Conservation (phyloP, 352 stramenopile genomes). For the Pythium rishiriense region DNA sequence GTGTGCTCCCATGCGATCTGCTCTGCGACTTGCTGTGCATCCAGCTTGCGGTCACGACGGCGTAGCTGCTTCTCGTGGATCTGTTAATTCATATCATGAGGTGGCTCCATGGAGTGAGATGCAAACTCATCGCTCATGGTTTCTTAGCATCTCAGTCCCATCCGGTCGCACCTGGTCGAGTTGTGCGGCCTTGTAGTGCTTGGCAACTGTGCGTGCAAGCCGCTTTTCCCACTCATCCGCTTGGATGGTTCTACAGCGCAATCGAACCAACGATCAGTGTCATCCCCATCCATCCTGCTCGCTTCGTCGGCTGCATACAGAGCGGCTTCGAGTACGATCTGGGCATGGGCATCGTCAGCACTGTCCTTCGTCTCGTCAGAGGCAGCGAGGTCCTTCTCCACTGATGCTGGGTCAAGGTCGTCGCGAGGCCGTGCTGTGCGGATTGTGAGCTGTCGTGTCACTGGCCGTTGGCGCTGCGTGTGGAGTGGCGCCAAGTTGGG, state of each 20-base stretch:
- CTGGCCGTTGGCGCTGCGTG: slow-evolving; percentile 10
- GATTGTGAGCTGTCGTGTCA: slow-evolving; percentile 8
- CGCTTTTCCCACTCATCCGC: slow-evolving; percentile 14
- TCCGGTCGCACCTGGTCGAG: slow-evolving; percentile 26
- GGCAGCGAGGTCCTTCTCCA: background rate
- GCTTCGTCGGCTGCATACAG: no score
- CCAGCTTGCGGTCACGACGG: slow-evolving; percentile 30
- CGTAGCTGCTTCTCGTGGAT: slow-evolving; percentile 27
- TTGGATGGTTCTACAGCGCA: background rate
- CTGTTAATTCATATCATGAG: slow-evolving; percentile 18
- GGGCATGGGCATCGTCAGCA: background rate
- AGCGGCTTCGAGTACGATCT: slow-evolving; percentile 12
- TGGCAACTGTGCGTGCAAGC: background rate
- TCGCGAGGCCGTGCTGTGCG: slow-evolving; percentile 1
- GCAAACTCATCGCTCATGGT: background rate
- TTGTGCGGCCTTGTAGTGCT: slow-evolving; percentile 28
- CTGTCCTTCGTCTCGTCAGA: no score
- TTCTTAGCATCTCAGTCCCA: background rate
- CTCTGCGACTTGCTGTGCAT: slow-evolving; percentile 30
- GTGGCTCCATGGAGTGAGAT: no score
- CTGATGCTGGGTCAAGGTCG: background rate
- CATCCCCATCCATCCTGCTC: background rate
- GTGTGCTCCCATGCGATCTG: slow-evolving; percentile 42
- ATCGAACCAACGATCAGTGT: background rate
- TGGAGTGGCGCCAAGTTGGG: slow-evolving; percentile 20